phyloP scores from a whole-genome alignment of 2,329 filamentous ascomycete species.

The Chaetomiaceae sp. region DNA sequence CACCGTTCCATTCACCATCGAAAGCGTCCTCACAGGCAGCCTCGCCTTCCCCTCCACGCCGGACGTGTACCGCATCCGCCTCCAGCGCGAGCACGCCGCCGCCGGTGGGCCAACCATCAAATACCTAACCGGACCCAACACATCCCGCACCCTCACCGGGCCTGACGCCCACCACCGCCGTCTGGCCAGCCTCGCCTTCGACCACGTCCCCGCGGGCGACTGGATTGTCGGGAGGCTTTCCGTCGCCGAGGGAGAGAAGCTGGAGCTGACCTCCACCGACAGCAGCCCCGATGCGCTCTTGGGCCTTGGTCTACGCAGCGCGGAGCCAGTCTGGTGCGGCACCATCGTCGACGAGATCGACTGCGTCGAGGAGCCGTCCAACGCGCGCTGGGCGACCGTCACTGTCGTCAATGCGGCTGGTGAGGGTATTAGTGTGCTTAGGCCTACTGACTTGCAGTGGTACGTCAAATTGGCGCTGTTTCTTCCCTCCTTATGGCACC shows the following conservation, averaged over 20 bases:
- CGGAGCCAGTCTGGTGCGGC: not conserved
- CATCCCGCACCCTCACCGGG: not conserved
- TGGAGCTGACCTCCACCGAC: not conserved
- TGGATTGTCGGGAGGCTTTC: not conserved
- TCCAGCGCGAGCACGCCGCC: not conserved
- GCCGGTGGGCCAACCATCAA: not conserved
- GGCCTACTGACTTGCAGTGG: too few relatives aligned
- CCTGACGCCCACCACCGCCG: not conserved
- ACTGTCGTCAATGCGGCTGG: too few relatives aligned
- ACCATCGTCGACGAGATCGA: not conserved
- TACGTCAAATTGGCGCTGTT: too few relatives aligned
- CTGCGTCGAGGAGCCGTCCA: too few relatives aligned
- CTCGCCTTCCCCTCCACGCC: not conserved
- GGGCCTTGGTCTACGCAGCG: not conserved
- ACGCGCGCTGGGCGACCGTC: too few relatives aligned
- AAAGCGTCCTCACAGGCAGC: not conserved
- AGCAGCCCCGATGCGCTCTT: not conserved
- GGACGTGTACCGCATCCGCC: conserved; percentile 5
- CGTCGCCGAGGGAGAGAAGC: not conserved
- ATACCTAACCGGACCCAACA: not conserved
- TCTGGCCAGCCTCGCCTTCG: not conserved
- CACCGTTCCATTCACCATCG: conserved; percentile 2
- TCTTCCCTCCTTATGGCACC: too few relatives aligned
- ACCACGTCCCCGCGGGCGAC: not conserved
- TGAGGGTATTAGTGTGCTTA: too few relatives aligned